Percentiles rank a stretch among this genome's conserved stretches.
Conservation (phyloP, 768 basidiomycete genomes). For the Tricholoma sp. region DNA sequence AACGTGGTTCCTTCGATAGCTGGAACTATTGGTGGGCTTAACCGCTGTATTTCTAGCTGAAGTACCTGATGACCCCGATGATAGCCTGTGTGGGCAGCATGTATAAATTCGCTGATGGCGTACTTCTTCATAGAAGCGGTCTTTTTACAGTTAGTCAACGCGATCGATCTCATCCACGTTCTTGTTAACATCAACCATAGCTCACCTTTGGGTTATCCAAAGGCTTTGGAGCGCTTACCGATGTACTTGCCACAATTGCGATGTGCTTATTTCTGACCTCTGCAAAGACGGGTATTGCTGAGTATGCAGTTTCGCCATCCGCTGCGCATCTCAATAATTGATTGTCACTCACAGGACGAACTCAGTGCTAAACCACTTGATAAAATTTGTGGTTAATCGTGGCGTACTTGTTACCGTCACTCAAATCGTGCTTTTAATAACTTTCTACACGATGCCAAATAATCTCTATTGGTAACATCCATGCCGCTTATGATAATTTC, state of each 20-base stretch:
- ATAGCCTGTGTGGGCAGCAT: conserved; percentile 29
- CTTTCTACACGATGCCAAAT: conserved; percentile 32
- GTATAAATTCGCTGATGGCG: conserved; percentile 27
- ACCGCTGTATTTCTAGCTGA: neutral
- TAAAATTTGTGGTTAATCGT: conserved; percentile 36
- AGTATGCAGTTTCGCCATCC: conserved; percentile 20
- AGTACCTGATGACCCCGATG: neutral
- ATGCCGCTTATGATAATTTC: neutral
- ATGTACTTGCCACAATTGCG: conserved; percentile 38
- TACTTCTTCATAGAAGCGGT: conserved; percentile 23
- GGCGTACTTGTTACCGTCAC: conserved; percentile 40
- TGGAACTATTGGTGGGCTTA: conserved; percentile 23
- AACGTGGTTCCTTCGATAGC: conserved; percentile 7
- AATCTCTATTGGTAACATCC: conserved; percentile 32
- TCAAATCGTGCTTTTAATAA: conserved; percentile 34
- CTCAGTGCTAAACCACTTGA: conserved; percentile 31
- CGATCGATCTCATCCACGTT: neutral
- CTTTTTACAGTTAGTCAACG: conserved; percentile 23
- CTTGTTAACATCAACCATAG: conserved; percentile 15
- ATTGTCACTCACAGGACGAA: conserved; percentile 27
- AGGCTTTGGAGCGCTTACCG: conserved; percentile 38
- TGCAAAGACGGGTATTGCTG: conserved; percentile 31
- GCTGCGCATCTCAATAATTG: neutral
- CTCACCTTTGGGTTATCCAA: conserved; percentile 40
- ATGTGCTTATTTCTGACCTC: conserved; percentile 36